These are phyloP conservation scores for Ceratocystis variospora DNA, from an alignment of 2,329 filamentous ascomycete species.

Conservation along the genomic window DNA sequence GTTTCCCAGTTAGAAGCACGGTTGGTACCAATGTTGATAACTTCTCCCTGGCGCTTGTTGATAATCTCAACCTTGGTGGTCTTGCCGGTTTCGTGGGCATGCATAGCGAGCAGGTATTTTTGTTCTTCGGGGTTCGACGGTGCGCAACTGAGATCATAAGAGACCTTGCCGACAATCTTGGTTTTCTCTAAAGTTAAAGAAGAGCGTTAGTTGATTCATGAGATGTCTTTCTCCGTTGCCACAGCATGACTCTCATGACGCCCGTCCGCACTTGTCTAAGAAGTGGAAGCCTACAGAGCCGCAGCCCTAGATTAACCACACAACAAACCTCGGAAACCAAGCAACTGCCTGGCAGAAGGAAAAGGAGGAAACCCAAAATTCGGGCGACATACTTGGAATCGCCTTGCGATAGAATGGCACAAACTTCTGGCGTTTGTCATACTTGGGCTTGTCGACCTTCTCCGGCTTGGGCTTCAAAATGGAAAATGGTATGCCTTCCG, in stretches of 20 bases:
- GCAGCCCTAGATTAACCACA: neutral
- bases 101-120: slow-evolving; percentile 46
- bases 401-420: slow-evolving; percentile 55
- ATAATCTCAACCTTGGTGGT: slow-evolving; percentile 31
- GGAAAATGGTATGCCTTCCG: slow-evolving; percentile 45
- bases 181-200: slow-evolving; percentile 51
- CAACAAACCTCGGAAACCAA: neutral
- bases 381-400: slow-evolving; percentile 37
- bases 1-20: slow-evolving; percentile 29
- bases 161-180: slow-evolving; percentile 55
- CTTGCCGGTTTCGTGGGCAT: slow-evolving; percentile 38
- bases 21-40: slow-evolving; percentile 16
- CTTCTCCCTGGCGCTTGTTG: slow-evolving; percentile 29
- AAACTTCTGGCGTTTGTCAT: slow-evolving; percentile 28
- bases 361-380: neutral
- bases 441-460: slow-evolving; percentile 35
- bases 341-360: neutral
- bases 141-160: slow-evolving; percentile 62
- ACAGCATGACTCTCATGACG: neutral
- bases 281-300: neutral
- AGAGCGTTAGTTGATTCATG: no score
- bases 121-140: slow-evolving; percentile 61
- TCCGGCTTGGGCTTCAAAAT: slow-evolving; percentile 34
- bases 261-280: neutral
- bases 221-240: no score